phyloP scores from a whole-genome alignment of 1,284 basidiomycete species.

The Cystobasidiaceae sp. region DNA sequence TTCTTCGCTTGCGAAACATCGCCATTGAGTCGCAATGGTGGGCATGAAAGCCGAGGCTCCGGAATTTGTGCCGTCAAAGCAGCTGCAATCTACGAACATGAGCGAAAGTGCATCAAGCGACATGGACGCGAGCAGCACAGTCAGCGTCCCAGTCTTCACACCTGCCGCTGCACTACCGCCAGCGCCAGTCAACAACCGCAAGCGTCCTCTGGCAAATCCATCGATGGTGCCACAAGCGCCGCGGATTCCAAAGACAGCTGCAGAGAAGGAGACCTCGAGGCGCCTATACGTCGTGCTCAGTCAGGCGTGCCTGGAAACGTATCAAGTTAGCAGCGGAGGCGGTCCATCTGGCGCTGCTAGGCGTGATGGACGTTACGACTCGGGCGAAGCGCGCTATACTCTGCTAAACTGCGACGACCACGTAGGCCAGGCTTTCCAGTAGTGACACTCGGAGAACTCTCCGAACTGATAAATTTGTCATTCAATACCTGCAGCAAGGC shows the following conservation, averaged over 20 bases:
- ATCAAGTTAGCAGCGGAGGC: slow-evolving; percentile 13
- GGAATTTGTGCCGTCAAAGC: slow-evolving; percentile 19
- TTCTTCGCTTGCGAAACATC: background rate
- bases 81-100: background rate
- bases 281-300: slow-evolving; percentile 84
- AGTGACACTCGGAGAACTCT: no score
- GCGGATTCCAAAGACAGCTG: slow-evolving; percentile 61
- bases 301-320: slow-evolving; percentile 68
- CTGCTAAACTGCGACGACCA: slow-evolving; percentile 92
- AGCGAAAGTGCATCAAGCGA: background rate
- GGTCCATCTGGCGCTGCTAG: slow-evolving; percentile 46
- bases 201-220: slow-evolving; percentile 54
- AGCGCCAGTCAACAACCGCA: slow-evolving; percentile 47
- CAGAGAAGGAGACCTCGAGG: slow-evolving; percentile 59
- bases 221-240: slow-evolving; percentile 73
- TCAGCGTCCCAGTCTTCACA: background rate
- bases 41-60: slow-evolving; percentile 18
- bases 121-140: background rate
- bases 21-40: background rate
- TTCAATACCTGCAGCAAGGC: slow-evolving; percentile 68
- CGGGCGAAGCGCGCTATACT: slow-evolving; percentile 86
- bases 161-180: slow-evolving; percentile 36
- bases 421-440: background rate
- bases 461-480: no score
- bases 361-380: slow-evolving; percentile 50